A percentile compares a stretch with the other conserved stretches of the same genome.
phyloP scores from a whole-genome alignment of 176 grass and related monocot genomes.

The Saccharum spontaneum region DNA sequence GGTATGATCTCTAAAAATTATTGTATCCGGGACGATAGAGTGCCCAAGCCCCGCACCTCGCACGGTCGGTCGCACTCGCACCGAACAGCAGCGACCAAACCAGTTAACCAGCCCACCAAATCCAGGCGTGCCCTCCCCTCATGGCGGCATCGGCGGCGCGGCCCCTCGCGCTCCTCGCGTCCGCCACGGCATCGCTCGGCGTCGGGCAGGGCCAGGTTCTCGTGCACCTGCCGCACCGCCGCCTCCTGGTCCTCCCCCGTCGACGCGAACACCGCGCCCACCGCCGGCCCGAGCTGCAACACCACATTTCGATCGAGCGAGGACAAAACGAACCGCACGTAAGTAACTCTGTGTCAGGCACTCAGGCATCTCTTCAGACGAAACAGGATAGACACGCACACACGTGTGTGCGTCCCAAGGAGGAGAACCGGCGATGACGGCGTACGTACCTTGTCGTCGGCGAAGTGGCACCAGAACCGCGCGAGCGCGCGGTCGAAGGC shows the following conservation, averaged over 20 bases:
- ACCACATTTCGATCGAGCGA: too few species aligned
- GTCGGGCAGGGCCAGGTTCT: conserved; percentile 68
- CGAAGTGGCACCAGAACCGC: conserved; percentile 84
- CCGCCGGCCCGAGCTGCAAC: conserved; percentile 69
- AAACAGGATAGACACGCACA: too few species aligned
- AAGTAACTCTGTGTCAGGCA: background rate
- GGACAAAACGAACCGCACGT: background rate
- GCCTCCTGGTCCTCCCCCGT: conserved; percentile 65
- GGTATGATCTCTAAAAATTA: too few species aligned
- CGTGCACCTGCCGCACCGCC: conserved; percentile 67
- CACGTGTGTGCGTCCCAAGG: too few species aligned
- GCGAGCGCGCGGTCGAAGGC: conserved; percentile 55
- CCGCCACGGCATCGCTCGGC: conserved; percentile 66
- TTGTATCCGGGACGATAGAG: too few species aligned
- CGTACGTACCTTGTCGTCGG: conserved; percentile 67
- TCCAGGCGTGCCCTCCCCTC: too few species aligned
- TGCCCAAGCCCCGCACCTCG: too few species aligned
- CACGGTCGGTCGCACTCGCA: too few species aligned
- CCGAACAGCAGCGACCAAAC: too few species aligned
- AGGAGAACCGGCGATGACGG: background rate
- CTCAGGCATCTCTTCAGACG: background rate
- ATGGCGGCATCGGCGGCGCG: too few species aligned
- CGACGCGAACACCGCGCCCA: conserved; percentile 76
- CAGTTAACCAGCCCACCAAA: too few species aligned
- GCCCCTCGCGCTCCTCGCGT: too few species aligned